Evolutionary conservation across 345 rosid species (phyloP), one percentile per base, ranked within the genome.

Genomic region (Kernera saxatilis): DNA sequence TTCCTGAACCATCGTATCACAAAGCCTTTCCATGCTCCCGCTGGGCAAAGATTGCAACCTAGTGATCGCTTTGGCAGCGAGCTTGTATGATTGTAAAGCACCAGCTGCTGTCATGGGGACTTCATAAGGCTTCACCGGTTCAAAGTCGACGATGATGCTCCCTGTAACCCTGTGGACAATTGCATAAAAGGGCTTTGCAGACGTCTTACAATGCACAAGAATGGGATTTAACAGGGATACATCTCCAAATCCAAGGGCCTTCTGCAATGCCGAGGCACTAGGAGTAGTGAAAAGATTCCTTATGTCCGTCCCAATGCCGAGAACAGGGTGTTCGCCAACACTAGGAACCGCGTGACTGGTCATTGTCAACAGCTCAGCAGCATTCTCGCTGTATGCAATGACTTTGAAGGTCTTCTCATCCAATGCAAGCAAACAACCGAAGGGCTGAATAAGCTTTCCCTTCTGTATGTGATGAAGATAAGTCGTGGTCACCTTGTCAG

Each of bases 81-180:
- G 96, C 79, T 90, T 93, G 82, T 93, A 90, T 17, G 98, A 93
- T 75, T 91, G 98, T 70, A 93, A 77, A 40, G 98, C 98, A 39
- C 98, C 98, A 56, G 97, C 93, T 72, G 98, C 93, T 48, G 97
- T 88, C 98, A 87, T 88, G 56, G 98, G 94, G 26, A 87, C 92
- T 83, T 93, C 98, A 51, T 87, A 88, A 43, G 96, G 97, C 74
- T 93, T 93, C 72, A 93, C 98, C 8, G 96, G 98, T 74, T 93
- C 98, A 55, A 93, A 88, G 69, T 93, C 98, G 14, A 93, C 77
- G 11, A 93, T 84, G 73, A 91, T 79, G 85, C 98, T 87, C 54
- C 97, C 87, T 12, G 96, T 88, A 32, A 93, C 98, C 35, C 92
- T 79, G 77, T 93, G 98, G 39, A 90, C 79, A 50, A 93, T 93